Evolutionary conservation across 345 rosid genomes (phyloP), one percentile per base, ranked within the genome.

Genomic region (Sonneratia caseolaris): DNA sequence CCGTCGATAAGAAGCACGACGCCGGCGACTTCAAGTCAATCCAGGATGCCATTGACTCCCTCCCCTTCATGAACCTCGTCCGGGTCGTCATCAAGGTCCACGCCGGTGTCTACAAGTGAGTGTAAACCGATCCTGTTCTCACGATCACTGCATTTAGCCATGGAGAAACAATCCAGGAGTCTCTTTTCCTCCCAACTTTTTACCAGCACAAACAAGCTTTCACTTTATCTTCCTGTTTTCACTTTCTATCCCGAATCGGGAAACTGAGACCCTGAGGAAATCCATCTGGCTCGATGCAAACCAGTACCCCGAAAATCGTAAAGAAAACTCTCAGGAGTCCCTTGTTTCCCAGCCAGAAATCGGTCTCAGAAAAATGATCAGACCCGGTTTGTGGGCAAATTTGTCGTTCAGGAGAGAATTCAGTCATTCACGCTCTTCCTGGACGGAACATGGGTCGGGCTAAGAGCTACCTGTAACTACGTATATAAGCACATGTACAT

Each of bases 71-170:
- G 49, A 95, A 92, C 78, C 87, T 86, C 55, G 92, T 90, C 64
- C 83, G 99, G 73, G 99, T 92, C 40, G 87, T 95, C 67, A 92
- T 95, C 88, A 95, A 86, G 80, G 89, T 95, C 76, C 92, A 89
- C 76, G 86, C 99, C 68, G 99, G 99, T 37, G 89, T 90, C 79
- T 95, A 95, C 91, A 87, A 74, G 99, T 95, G 81, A 82, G 97
- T 83, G 8, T 1, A 1, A 4, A 4, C 45, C 45, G 10, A 42
- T 42, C 10, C 45, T 4, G 10, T 42, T 9, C 45, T 42, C 45
- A 27, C 1, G 32, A 27, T 27, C 32, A 0, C 32, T 27, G 32
- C 32, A 27, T 27, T 27, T 27, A 27, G 32, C 32, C 43, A 4
- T 55, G 18, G n/a, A 16, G 22, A 55, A 55, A 18, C 59, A 55